Conservation (phyloP, 208 protist species). For the Leishmania lainsoni region DNA sequence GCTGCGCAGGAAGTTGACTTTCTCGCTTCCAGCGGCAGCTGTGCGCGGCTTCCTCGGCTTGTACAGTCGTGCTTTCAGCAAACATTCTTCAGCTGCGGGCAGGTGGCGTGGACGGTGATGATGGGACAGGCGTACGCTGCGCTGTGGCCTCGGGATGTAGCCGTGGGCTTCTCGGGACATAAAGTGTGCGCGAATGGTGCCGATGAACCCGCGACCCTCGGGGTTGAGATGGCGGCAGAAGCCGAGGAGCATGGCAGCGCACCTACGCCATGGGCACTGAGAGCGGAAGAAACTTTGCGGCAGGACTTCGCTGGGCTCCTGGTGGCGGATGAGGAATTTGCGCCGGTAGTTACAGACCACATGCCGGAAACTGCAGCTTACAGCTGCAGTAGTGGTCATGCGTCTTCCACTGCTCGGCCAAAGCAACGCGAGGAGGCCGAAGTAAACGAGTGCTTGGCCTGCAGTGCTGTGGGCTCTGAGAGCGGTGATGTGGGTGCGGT, state of each 20-base stretch:
- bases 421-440: slow-evolving; percentile 8
- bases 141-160: background rate
- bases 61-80: slow-evolving; percentile 54
- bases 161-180: background rate
- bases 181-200: background rate
- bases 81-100: slow-evolving; percentile 42
- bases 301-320: background rate
- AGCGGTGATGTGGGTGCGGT: background rate
- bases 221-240: too few relatives aligned
- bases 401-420: background rate
- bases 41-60: slow-evolving; percentile 58
- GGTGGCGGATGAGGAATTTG: background rate
- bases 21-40: slow-evolving; percentile 19
- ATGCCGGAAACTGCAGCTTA: background rate
- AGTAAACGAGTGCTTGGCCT: background rate
- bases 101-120: slow-evolving; percentile 73
- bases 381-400: background rate
- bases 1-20: background rate
- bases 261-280: background rate
- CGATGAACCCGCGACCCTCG: background rate
- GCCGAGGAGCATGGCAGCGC: background rate
- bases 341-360: background rate
- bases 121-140: slow-evolving; percentile 52
- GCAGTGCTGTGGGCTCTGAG: background rate
- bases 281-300: background rate